Percentiles rank a stretch among this genome's conserved stretches.
These are phyloP conservation scores for Barnettozyma wickerhamii DNA, from an alignment of 805 yeast species.

Conservation along the genomic window DNA sequence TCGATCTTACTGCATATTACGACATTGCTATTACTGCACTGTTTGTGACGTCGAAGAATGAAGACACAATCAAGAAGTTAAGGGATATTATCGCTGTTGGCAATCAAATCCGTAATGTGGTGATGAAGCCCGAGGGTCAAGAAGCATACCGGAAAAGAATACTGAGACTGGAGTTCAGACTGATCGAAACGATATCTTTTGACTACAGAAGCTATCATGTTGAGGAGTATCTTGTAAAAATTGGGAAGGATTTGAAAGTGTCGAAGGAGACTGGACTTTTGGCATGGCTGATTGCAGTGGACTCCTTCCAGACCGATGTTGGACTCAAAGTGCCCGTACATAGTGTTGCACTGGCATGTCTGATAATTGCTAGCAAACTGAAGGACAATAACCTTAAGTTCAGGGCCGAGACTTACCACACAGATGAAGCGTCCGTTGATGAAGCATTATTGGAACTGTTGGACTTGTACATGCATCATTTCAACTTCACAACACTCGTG, in stretches of 20 bases:
- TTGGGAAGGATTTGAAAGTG: conserved; percentile 45
- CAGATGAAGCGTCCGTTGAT: conserved; percentile 28
- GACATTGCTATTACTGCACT: conserved; percentile 68
- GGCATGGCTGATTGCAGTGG: conserved; percentile 77
- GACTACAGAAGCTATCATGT: conserved; percentile 69
- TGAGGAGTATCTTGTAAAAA: conserved; percentile 63
- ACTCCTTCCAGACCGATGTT: conserved; percentile 64
- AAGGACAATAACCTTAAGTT: conserved; percentile 27
- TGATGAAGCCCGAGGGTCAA: conserved; percentile 28
- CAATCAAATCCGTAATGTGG: conserved; percentile 29
- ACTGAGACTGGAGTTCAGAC: conserved; percentile 59
- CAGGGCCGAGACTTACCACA: conserved; percentile 10
- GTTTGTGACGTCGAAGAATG: conserved; percentile 70
- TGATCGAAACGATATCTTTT: conserved; percentile 73
- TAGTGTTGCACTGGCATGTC: conserved; percentile 63
- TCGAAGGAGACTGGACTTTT: conserved; percentile 45
- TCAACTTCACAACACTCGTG: conserved; percentile 46
- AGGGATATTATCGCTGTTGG: conserved; percentile 51
- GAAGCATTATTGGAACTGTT: conserved; percentile 54
- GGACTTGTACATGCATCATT: conserved; percentile 57
- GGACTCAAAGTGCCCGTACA: conserved; percentile 71
- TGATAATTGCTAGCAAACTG: conserved; percentile 56
- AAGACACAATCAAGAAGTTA: conserved; percentile 77
- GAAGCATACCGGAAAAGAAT: conserved; percentile 57
- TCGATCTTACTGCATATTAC: conserved; percentile 48